These are phyloP conservation scores for Rhododendron henanense DNA, from an alignment of 148 eudicot species.

Conservation along the genomic window DNA sequence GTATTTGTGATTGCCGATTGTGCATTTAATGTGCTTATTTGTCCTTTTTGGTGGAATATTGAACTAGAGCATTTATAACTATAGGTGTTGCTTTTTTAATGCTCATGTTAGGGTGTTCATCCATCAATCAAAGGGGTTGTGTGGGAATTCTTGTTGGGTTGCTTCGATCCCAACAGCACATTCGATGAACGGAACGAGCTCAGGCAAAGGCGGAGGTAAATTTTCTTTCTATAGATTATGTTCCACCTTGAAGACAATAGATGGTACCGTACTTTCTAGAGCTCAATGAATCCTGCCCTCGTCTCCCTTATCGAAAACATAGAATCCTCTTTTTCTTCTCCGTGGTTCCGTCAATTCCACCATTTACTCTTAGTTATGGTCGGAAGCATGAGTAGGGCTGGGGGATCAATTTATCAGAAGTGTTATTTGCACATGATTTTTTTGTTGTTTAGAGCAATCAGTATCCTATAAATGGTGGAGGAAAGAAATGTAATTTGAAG, in stretches of 20 bases:
- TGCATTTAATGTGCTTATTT: constrained; percentile 6
- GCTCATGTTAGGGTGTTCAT: constrained; percentile 69
- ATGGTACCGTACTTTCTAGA: background rate
- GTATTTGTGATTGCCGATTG: background rate
- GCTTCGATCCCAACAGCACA: constrained; percentile 88
- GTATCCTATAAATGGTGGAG: background rate
- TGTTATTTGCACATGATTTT: background rate
- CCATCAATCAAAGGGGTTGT: constrained; percentile 86
- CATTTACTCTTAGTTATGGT: background rate
- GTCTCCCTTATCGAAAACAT: background rate
- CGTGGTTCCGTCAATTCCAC: background rate
- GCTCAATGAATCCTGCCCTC: background rate
- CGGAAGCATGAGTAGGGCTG: background rate
- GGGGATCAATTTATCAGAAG: background rate
- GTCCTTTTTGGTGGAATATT: background rate
- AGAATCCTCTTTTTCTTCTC: background rate
- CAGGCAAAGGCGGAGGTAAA: constrained; percentile 67
- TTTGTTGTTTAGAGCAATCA: background rate
- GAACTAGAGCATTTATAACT: background rate
- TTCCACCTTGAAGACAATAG: background rate
- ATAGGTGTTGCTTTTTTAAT: constrained; percentile 5
- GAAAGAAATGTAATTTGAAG: background rate
- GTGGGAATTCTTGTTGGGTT: constrained; percentile 95
- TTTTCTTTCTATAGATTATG: background rate
- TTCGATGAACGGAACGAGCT: constrained; percentile 65